phyloP scores from a whole-genome alignment of 176 grass and related monocot species.

The Stipa capillata region DNA sequence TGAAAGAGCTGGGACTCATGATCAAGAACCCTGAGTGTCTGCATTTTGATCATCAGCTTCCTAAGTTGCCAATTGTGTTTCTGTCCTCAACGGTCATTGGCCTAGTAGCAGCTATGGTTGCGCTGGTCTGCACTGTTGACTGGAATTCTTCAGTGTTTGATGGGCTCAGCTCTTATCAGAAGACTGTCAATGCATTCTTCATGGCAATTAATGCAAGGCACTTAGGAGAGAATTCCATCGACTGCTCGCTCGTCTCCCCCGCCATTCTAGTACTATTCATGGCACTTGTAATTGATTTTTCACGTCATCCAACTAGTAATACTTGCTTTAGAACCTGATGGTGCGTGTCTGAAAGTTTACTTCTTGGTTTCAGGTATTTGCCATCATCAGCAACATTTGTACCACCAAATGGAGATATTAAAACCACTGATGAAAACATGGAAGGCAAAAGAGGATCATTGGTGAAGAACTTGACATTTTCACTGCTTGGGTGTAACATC shows the following conservation, averaged over 20 bases:
- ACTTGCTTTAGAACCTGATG: not conserved
- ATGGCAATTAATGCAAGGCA: conserved; percentile 46
- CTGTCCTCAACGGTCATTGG: conserved; percentile 20
- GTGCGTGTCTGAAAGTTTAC: not conserved
- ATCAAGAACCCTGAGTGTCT: conserved; percentile 12
- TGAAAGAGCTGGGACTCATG: conserved; percentile 14
- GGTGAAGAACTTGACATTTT: conserved; percentile 18
- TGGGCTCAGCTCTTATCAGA: conserved; percentile 46
- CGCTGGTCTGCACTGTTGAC: conserved; percentile 29
- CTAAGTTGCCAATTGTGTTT: not conserved
- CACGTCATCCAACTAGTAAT: not conserved
- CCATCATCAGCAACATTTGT: conserved; percentile 35
- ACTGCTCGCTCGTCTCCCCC: conserved; percentile 37
- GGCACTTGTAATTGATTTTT: not conserved
- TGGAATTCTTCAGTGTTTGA: conserved; percentile 47
- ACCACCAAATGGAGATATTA: not conserved
- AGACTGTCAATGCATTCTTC: conserved; percentile 42
- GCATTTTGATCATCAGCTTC: conserved; percentile 23
- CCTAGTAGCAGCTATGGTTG: not conserved
- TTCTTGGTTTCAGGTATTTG: conserved; percentile 40
- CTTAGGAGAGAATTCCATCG: conserved; percentile 44
- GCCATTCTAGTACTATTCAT: conserved; percentile 37
- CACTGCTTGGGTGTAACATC: conserved; percentile 20
- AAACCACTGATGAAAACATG: not conserved
- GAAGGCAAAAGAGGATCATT: not conserved